A percentile compares a stretch with the other conserved stretches of the same genome.
Conservation (phyloP, 1,284 basidiomycete genomes). For the Cutaneotrichosporon sp. region DNA sequence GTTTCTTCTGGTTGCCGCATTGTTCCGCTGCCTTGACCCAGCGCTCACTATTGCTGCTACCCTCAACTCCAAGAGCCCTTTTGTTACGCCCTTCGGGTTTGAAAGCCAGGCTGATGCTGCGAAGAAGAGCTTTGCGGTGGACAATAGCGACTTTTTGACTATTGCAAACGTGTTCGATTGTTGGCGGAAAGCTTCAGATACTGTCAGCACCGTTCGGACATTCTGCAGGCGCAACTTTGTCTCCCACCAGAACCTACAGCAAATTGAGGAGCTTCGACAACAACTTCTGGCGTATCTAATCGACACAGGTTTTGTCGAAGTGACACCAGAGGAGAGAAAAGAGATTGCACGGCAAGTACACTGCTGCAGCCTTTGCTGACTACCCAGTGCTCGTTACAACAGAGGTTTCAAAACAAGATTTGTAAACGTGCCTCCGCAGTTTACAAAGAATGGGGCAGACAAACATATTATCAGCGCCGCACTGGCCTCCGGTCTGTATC, state of each 20-base stretch:
- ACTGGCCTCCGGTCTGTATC: slow-evolving; percentile 81
- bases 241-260: slow-evolving; percentile 87
- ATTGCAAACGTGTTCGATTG: slow-evolving; percentile 83
- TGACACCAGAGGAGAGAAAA: slow-evolving; percentile 60
- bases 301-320: slow-evolving; percentile 78
- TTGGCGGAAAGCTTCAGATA: slow-evolving; percentile 76
- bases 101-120: slow-evolving; percentile 83
- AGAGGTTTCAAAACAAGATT: slow-evolving; percentile 67
- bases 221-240: slow-evolving; percentile 82
- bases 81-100: slow-evolving; percentile 79
- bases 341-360: slow-evolving; percentile 63
- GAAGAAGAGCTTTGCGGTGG: slow-evolving; percentile 71
- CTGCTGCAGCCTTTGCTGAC: neutral
- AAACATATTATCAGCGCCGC: slow-evolving; percentile 70
- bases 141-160: slow-evolving; percentile 94
- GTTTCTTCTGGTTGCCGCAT: slow-evolving; percentile 77
- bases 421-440: slow-evolving; percentile 64
- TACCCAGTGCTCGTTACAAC: slow-evolving; percentile 63
- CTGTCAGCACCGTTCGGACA: slow-evolving; percentile 57
- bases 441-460: slow-evolving; percentile 63
- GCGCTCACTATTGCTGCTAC: slow-evolving; percentile 93
- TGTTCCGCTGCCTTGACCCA: slow-evolving; percentile 88
- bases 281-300: slow-evolving; percentile 82
- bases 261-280: slow-evolving; percentile 94
- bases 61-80: slow-evolving; percentile 89